Percentiles rank a stretch among this genome's conserved stretches.
Conservation (phyloP, 2,329 filamentous ascomycete species). For the Lecanicillium sp. region DNA sequence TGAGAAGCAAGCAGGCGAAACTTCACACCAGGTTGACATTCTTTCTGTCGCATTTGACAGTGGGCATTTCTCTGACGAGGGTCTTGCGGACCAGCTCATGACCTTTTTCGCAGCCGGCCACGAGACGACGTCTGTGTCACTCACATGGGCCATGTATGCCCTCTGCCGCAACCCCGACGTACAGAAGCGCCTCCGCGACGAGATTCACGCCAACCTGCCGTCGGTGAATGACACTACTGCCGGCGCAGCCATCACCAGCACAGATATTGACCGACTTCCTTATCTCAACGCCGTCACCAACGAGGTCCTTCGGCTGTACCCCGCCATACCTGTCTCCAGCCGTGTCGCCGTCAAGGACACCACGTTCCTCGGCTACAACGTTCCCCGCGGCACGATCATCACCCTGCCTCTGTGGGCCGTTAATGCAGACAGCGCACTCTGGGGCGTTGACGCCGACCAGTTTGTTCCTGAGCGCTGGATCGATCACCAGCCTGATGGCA, state of each 20-base stretch:
- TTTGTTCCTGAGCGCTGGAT: constrained; percentile 81
- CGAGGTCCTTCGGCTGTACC: constrained; percentile 68
- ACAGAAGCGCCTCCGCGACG: constrained; percentile 60
- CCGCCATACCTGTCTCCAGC: constrained; percentile 65
- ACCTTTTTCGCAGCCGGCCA: constrained; percentile 80
- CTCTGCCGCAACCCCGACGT: constrained; percentile 60
- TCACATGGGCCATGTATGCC: constrained; percentile 68
- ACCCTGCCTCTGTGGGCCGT: constrained; percentile 59
- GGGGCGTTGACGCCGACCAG: constrained; percentile 66
- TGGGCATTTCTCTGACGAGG: constrained; percentile 68
- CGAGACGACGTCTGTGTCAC: constrained; percentile 70
- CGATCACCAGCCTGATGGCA: no score
- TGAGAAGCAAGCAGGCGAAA: constrained; percentile 36
- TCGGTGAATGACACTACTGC: constrained; percentile 28
- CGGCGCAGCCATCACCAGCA: constrained; percentile 22
- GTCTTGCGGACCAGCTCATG: constrained; percentile 82
- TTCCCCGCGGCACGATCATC: constrained; percentile 67
- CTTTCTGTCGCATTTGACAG: constrained; percentile 72
- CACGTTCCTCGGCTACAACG: constrained; percentile 54
- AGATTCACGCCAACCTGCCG: constrained; percentile 59
- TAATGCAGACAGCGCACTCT: constrained; percentile 63
- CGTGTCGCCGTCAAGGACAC: constrained; percentile 61
- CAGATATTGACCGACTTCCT: constrained; percentile 60
- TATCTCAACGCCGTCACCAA: constrained; percentile 65
- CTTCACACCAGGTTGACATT: constrained; percentile 58